Percentiles rank a stretch among this genome's conserved stretches.
These are phyloP conservation scores for Rhizopus sp. DNA, from an alignment of 371 early-diverging fungal genomes.

Conservation along the genomic window DNA sequence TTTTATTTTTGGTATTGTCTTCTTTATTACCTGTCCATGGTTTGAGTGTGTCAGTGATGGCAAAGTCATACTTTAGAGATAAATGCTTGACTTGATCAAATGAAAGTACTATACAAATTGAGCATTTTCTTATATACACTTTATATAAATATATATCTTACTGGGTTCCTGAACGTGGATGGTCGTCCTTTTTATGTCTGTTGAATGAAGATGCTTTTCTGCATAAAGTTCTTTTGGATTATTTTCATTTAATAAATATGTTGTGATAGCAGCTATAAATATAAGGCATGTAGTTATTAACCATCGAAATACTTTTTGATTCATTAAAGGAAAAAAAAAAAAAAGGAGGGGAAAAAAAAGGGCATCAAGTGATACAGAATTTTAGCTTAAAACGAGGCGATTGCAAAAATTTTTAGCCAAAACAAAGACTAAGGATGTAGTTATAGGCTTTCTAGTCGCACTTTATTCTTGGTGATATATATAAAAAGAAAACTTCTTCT, in stretches of 20 bases:
- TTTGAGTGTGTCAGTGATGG: conserved; percentile 14
- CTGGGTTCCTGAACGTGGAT: not conserved
- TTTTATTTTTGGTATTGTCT: not conserved
- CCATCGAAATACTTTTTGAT: not conserved
- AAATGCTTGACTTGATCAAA: not conserved
- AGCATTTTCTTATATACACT: not conserved
- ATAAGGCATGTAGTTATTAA: not conserved
- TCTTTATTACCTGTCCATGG: conserved; percentile 19
- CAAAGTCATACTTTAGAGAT: conserved; percentile 21
- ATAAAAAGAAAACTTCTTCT: too few relatives aligned
- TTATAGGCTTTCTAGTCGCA: too few relatives aligned
- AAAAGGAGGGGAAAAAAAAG: not conserved
- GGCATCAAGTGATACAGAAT: too few relatives aligned
- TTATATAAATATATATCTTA: not conserved
- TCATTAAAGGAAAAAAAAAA: conserved; percentile 1
- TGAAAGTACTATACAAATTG: not conserved
- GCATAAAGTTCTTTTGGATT: not conserved
- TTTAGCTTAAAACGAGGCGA: too few relatives aligned
- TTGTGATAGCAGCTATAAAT: not conserved
- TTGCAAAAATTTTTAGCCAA: too few relatives aligned
- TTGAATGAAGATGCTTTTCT: not conserved
- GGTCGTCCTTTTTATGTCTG: not conserved
- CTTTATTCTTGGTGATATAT: too few relatives aligned
- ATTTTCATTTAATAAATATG: not conserved
- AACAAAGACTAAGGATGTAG: too few relatives aligned